Conservation (phyloP, 257 asterid genomes). For the Thymus mandschuricus region DNA sequence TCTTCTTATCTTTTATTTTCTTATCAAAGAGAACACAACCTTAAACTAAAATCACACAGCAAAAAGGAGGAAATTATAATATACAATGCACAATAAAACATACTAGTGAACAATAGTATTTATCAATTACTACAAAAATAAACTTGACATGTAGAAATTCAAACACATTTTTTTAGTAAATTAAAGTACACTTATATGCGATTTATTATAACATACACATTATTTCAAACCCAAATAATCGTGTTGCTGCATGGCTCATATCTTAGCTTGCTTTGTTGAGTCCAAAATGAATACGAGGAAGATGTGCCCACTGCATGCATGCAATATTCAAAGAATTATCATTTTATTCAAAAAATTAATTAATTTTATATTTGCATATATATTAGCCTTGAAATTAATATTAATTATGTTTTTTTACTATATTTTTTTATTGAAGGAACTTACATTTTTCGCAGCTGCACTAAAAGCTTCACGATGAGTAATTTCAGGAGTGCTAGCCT, state of each 20-base stretch:
- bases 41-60: no score
- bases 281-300: conserved; percentile 91
- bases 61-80: no score
- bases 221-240: neutral
- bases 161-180: no score
- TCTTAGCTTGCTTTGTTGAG: conserved; percentile 66
- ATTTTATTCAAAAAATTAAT: neutral
- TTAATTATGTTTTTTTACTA: no score
- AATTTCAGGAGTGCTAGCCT: conserved; percentile 83
- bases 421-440: conserved; percentile 11
- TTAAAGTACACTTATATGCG: neutral
- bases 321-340: neutral
- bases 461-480: conserved; percentile 96
- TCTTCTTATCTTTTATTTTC: no score
- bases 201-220: neutral
- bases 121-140: no score
- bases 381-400: neutral
- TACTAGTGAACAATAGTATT: no score
- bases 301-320: conserved; percentile 94
- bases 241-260: conserved; percentile 57
- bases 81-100: no score
- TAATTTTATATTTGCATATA: no score
- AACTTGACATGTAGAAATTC: no score
- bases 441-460: conserved; percentile 94
- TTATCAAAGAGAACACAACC: no score